Percentiles rank a stretch among this genome's conserved stretches.
These are phyloP conservation scores for Metarhizium humberi DNA, from an alignment of 2,329 filamentous ascomycete genomes.

Conservation along the genomic window DNA sequence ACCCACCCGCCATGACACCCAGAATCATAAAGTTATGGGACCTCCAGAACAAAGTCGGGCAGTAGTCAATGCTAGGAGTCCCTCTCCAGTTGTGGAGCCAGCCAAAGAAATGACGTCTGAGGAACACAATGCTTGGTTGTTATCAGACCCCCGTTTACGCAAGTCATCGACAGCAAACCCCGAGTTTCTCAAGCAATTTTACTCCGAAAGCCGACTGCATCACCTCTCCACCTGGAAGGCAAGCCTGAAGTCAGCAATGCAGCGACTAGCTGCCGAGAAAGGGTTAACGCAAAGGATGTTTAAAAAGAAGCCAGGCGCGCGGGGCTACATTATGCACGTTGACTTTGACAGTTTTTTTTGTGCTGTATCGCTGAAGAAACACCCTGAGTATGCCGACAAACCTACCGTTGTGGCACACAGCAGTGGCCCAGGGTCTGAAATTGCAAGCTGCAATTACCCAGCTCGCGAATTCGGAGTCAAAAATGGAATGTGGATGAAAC, in stretches of 20 bases:
- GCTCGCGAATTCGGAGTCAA: constrained; percentile 80
- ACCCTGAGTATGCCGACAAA: constrained; percentile 66
- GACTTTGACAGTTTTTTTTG: constrained; percentile 99
- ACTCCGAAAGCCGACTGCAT: constrained; percentile 88
- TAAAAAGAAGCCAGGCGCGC: constrained; percentile 49
- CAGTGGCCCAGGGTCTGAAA: constrained; percentile 77
- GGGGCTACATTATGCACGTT: constrained; percentile 85
- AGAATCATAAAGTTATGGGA: background rate
- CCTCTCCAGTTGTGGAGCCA: constrained; percentile 6
- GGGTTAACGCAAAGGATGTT: constrained; percentile 30
- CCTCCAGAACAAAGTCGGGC: background rate
- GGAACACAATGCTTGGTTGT: constrained; percentile 78
- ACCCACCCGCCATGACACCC: background rate
- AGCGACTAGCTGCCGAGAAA: constrained; percentile 68
- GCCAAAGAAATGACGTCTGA: constrained; percentile 73
- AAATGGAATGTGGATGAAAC: constrained; percentile 99
- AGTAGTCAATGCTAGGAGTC: background rate
- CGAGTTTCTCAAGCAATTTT: constrained; percentile 88
- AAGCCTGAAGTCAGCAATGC: constrained; percentile 81
- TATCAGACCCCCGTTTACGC: constrained; percentile 75
- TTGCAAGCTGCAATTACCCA: constrained; percentile 94
- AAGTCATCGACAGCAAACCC: constrained; percentile 90
- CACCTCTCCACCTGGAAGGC: constrained; percentile 97
- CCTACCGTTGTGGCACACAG: constrained; percentile 87
- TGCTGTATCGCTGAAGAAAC: constrained; percentile 72